phyloP scores from a whole-genome alignment of 345 rosid species.

The Nephelium lappaceum region DNA sequence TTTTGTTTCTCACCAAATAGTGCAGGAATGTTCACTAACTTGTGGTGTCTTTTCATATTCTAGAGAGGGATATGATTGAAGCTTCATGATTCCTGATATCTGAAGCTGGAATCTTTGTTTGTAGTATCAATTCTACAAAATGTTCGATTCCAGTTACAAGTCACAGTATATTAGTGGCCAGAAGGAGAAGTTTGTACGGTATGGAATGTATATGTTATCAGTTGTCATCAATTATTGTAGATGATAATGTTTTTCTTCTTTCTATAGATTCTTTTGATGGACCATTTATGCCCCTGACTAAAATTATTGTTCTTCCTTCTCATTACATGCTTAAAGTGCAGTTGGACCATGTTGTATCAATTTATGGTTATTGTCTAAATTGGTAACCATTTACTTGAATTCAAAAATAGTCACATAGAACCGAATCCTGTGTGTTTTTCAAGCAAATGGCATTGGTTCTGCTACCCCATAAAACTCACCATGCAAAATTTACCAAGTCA shows the following conservation, averaged over 20 bases:
- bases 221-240: background rate
- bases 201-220: conserved; percentile 6
- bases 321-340: background rate
- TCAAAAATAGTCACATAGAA: no score
- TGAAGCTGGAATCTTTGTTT: conserved; percentile 28
- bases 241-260: background rate
- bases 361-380: no score
- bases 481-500: no score
- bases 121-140: conserved; percentile 34
- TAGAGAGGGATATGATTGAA: background rate
- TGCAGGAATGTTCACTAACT: background rate
- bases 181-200: conserved; percentile 80
- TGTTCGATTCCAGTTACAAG: conserved; percentile 72
- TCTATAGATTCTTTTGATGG: background rate
- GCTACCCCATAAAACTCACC: no score
- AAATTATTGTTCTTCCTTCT: background rate
- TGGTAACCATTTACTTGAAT: no score
- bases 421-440: no score
- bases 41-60: background rate
- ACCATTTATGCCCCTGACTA: background rate
- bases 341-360: background rate
- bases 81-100: background rate
- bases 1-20: background rate
- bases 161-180: conserved; percentile 79
- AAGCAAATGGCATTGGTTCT: no score